Evolutionary conservation across 2,329 filamentous ascomycete genomes (phyloP), one percentile per base, ranked within the genome.

Genomic region (Neopestalotiopsis rosae): DNA sequence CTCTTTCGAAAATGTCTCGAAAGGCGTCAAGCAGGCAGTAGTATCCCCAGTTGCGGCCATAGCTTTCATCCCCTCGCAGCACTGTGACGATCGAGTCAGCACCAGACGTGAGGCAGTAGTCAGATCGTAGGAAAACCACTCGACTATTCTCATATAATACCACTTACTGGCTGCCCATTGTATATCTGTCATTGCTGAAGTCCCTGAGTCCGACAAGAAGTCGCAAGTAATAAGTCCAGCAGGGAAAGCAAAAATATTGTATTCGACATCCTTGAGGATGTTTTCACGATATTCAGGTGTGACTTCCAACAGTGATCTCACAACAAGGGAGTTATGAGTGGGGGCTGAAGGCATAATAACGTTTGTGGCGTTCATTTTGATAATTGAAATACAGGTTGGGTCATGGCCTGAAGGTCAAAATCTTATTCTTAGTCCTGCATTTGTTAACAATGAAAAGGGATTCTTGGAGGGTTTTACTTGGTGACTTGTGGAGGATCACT

Each of bases 41-140:
- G 61, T 75, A 77, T 9, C 73, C 73, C 67, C 68, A 73, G 52
- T 74, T 75, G 10, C 74, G 71, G 20, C 73, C 75, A 61, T 77
- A 76, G 62, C 72, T 75, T 65, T 77, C 75, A 65, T 76, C 75
- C 9, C 71, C 75, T 42, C 73, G 56, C 13, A 77, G 71, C 61
- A 77, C 72, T 20, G 73, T 72, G 7, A n/a, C 9, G 3, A n/a
- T 57, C n/a, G 10, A 57, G 24, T 57, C 12, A n/a, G 12, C 10
- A 57, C n/a, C n/a, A 5, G 7, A 57, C 52, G 40, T 2, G 2
- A 42, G 4, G 24, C 24, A 28, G 24, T 28, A 4, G 24, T 28
- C 3, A 28, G 24, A 28, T 28, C 4, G 24, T 28, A 28, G 3
- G 24, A 28, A 28, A 28, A 3, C 24, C 24, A 28, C 24, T 4